Base-by-base conservation (phyloP, 257 asterid genomes). In the Fraxinus cuspidata region DNA sequence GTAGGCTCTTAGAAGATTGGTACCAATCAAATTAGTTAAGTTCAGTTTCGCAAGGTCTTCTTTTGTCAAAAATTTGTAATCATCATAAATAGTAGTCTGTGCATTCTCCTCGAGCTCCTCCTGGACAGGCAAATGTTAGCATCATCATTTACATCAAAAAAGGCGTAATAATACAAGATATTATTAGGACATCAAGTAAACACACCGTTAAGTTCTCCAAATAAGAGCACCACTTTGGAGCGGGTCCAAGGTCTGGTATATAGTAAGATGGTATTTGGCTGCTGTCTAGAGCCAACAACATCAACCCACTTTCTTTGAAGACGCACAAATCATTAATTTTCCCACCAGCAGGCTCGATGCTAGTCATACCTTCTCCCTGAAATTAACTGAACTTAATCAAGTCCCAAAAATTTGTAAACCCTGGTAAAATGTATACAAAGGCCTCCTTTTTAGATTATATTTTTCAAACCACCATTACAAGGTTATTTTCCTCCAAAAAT, bases 181-280 rank as follows among this genome's bases (percentile, higher is more conserved):
- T 71, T 44, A 37, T 56, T 69, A 84, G 80, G 67, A 42, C 63
- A 40, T 72, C 74, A 16, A 63, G 70, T 67, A 75, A 27, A 6
- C 88, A 75, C 77, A 95, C 98, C 78, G 98, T 95, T 83, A 95
- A 74, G 78, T 87, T 91, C 78, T 95, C 98, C 74, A 95, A 80
- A 83, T 89, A 86, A 70, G 99, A 86, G 75, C 96, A 89, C 99
- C 99, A 95, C 86, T 91, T 95, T 37, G 99, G 99, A 66, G 98
- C 99, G 70, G 96, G 97, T 70, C 99, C 99, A 69, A 95, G 96
- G 79, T 92, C 95, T 76, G 99, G 99, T 81, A 91, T 89, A 86
- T 91, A 95, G 83, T 89, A 95, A 80, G 96, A 90, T 31, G 99
- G 99, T 84, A 95, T 90, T 78, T 91, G 97, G 80, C 94, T 91